These are phyloP conservation scores for Lactifluus pinguis DNA, from an alignment of 768 basidiomycete species.

Conservation along the genomic window DNA sequence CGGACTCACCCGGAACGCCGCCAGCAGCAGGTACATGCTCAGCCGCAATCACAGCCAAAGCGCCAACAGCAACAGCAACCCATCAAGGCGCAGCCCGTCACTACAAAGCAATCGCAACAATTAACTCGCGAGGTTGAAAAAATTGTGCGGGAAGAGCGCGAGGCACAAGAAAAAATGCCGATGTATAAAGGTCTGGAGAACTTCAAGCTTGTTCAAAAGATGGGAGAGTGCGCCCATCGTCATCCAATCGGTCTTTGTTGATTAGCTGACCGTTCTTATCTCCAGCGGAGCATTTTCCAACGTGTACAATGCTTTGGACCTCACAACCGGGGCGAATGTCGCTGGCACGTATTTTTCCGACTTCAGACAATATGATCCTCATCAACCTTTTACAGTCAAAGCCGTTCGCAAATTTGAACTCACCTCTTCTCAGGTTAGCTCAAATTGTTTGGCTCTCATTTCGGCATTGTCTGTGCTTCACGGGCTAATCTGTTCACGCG, in stretches of 20 bases:
- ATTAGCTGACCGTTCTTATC: conserved; percentile 20
- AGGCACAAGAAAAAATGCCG: conserved; percentile 74
- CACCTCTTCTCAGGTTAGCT: conserved; percentile 82
- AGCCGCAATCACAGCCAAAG: conserved; percentile 23
- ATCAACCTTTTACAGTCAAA: conserved; percentile 50
- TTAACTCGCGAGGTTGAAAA: conserved; percentile 46
- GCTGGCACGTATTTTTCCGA: conserved; percentile 49
- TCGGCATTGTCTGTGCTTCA: conserved; percentile 19
- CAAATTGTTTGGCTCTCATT: conserved; percentile 24
- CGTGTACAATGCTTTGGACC: conserved; percentile 87
- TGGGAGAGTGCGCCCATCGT: conserved; percentile 74
- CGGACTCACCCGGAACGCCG: conserved; percentile 23
- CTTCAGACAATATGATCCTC: conserved; percentile 11
- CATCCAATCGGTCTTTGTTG: conserved; percentile 8
- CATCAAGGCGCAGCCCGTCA: neutral
- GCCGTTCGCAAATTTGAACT: conserved; percentile 91
- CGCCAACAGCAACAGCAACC: conserved; percentile 26
- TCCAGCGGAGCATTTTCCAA: conserved; percentile 93
- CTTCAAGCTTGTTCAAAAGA: conserved; percentile 70
- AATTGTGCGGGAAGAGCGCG: conserved; percentile 68
- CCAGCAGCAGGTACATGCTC: conserved; percentile 30
- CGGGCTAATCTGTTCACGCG: conserved; percentile 21
- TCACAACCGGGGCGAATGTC: conserved; percentile 63
- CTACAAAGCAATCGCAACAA: conserved; percentile 21
- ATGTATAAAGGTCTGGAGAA: conserved; percentile 75